Percentiles rank a stretch among this genome's conserved stretches.
Conservation (phyloP, 352 stramenopile species). For the Phytopythium vexans region DNA sequence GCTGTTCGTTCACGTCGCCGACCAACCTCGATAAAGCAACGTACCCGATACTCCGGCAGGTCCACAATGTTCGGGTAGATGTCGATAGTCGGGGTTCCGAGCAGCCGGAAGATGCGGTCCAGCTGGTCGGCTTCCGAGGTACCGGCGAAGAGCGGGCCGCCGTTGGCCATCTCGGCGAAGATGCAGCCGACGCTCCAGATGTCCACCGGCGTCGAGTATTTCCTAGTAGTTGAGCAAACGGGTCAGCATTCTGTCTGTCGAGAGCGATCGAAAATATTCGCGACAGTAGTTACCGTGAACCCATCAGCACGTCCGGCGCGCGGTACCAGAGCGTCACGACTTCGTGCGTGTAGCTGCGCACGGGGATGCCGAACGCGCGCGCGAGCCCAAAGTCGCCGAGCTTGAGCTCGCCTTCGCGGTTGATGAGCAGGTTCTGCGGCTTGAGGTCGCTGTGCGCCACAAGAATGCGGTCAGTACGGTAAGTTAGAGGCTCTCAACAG, state of each 20-base stretch:
- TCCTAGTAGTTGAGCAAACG: conserved; percentile 39
- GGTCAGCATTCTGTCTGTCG: conserved; percentile 3
- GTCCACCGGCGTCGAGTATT: conserved; percentile 99
- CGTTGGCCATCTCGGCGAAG: conserved; percentile 96
- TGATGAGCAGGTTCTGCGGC: conserved; percentile 98
- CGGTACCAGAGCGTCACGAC: conserved; percentile 99
- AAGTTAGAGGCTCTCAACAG: neutral
- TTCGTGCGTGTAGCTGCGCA: conserved; percentile 98
- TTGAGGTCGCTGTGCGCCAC: conserved; percentile 95
- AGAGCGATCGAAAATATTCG: neutral
- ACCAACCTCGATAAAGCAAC: conserved; percentile 10
- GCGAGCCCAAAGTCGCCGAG: conserved; percentile 99
- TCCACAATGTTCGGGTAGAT: conserved; percentile 97
- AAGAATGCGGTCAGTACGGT: conserved; percentile 1
- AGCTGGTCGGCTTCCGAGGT: conserved; percentile 97
- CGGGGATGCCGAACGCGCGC: conserved; percentile 98
- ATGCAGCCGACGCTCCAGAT: conserved; percentile 99
- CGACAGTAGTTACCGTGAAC: conserved; percentile 65
- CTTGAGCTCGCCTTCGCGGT: conserved; percentile 97
- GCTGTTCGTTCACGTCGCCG: too few species aligned
- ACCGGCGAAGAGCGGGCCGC: conserved; percentile 93
- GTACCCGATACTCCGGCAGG: conserved; percentile 95
- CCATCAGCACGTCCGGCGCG: conserved; percentile 98
- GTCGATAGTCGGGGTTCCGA: conserved; percentile 93
- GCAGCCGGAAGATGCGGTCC: conserved; percentile 96